These are phyloP conservation scores for Sugiyamaella paludigena DNA, from an alignment of 1,139 yeast species.

Conservation along the genomic window DNA sequence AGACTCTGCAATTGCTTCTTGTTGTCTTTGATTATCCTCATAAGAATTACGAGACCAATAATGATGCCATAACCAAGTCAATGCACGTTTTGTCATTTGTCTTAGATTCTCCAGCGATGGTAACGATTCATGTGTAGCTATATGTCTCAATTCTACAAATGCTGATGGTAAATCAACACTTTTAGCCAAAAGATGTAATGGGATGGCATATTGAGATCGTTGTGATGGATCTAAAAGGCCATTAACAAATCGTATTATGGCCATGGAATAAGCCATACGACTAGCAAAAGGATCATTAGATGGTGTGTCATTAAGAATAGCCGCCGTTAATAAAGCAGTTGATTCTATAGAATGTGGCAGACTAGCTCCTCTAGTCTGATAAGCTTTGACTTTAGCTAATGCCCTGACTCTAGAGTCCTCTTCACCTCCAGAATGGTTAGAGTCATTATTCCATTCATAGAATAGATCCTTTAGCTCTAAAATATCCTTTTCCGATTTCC, in stretches of 20 bases:
- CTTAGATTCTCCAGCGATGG: slow-evolving; percentile 72
- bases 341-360: slow-evolving; percentile 79
- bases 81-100: slow-evolving; percentile 54
- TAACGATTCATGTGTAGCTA: slow-evolving; percentile 84
- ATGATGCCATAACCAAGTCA: slow-evolving; percentile 69
- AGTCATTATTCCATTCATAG: slow-evolving; percentile 37
- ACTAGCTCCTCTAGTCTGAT: slow-evolving; percentile 58
- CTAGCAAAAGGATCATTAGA: slow-evolving; percentile 33
- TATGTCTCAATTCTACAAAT: slow-evolving; percentile 88
- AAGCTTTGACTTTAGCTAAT: slow-evolving; percentile 46
- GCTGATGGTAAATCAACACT: slow-evolving; percentile 67
- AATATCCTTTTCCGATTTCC: slow-evolving; percentile 53
- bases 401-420: slow-evolving; percentile 46
- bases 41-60: slow-evolving; percentile 62
- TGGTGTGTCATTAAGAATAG: slow-evolving; percentile 48
- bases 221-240: slow-evolving; percentile 88
- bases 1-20: slow-evolving; percentile 12
- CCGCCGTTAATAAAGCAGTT: slow-evolving; percentile 61
- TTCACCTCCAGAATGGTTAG: too few species aligned
- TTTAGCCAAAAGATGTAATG: slow-evolving; percentile 72
- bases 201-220: slow-evolving; percentile 72
- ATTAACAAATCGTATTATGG: slow-evolving; percentile 82
- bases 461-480: slow-evolving; percentile 57
- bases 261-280: slow-evolving; percentile 66
- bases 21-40: slow-evolving; percentile 30